These are phyloP conservation scores for Saprolegnia diclina DNA, from an alignment of 352 stramenopile genomes.

Conservation along the genomic window DNA sequence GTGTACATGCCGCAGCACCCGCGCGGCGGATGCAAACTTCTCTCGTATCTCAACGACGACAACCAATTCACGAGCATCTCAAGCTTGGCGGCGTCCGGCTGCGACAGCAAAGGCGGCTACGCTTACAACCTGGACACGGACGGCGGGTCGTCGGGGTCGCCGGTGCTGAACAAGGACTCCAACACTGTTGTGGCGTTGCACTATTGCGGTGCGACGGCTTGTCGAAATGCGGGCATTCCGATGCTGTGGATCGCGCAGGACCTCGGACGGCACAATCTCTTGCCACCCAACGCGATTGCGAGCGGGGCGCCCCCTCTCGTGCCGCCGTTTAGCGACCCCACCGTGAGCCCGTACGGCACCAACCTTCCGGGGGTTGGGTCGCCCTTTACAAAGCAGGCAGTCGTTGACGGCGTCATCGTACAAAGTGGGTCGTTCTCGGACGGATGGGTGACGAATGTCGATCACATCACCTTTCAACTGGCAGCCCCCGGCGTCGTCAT, in stretches of 20 bases:
- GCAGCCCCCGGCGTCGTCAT: constrained; percentile 38
- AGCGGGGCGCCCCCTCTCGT: constrained; percentile 30
- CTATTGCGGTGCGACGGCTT: constrained; percentile 51
- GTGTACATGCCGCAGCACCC: constrained; percentile 58
- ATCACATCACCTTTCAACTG: constrained; percentile 48
- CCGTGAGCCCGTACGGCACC: constrained; percentile 10
- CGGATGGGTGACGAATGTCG: constrained; percentile 31
- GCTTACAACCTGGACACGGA: constrained; percentile 65
- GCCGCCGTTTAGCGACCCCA: constrained; percentile 35
- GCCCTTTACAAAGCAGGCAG: constrained; percentile 31
- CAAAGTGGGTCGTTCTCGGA: not conserved
- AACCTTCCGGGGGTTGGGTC: constrained; percentile 23
- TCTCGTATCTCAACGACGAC: constrained; percentile 45
- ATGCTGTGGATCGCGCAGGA: constrained; percentile 43
- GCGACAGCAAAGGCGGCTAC: constrained; percentile 34
- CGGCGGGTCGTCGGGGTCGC: constrained; percentile 52
- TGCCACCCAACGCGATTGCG: constrained; percentile 38
- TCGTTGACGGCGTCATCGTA: constrained; percentile 34
- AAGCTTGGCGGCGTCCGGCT: constrained; percentile 35
- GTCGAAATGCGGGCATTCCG: constrained; percentile 52
- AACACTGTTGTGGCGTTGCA: constrained; percentile 63
- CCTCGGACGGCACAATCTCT: constrained; percentile 29
- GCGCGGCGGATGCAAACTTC: constrained; percentile 42
- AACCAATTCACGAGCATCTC: constrained; percentile 35
- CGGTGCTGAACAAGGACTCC: constrained; percentile 44